Evolutionary conservation across 495 filamentous ascomycete genomes (phyloP), one percentile per base, ranked within the genome.

Genomic region (Emericellopsis terricola): DNA sequence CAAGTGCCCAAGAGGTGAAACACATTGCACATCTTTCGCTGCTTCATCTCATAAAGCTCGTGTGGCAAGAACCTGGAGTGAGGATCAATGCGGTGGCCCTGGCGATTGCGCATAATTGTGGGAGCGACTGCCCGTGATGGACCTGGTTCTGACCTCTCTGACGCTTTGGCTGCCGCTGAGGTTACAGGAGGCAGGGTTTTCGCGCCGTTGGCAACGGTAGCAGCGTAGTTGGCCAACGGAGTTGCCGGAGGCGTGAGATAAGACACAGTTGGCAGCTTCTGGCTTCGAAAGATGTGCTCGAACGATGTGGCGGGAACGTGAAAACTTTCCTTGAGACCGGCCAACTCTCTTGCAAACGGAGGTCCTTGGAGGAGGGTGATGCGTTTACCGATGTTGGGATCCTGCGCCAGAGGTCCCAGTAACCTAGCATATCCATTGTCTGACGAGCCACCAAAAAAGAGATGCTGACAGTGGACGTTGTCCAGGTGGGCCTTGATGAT

Each of bases 341-440:
- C 34, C 21, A 36, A 27, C 15, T 36, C 34, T 10, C 19, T 16
- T 1, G 34, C 34, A 29, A 36, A 36, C 10, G 34, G 34, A 8
- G 34, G 34, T 8, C 34, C 34, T 19, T 24, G 24, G 15, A 36
- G 13, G 7, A 36, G 34, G 23, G 34, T 36, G 15, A 36, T 36
- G 10, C 17, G 34, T 4, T 15, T 27, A 10, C 34, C 15, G 11
- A 29, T 28, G 4, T 9, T 29, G 8, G 28, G 20, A 8, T 36
- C 34, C 28, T 36, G 24, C 2, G 17, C 23, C 10, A 18, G 29
- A 8, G 34, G 28, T 8, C 17, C 34, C 14, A 36, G 28, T 7
- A 36, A 17, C 5, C 34, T 23, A 18, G 34, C 34, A 5, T 36
- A 36, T 28, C 23, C 34, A n/a, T 29, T 36, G 34, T 36, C 34